Percentiles rank a stretch among this genome's conserved stretches.
These are phyloP conservation scores for Paraleonurus japonicus DNA, from an alignment of 257 asterid genomes.

Conservation along the genomic window DNA sequence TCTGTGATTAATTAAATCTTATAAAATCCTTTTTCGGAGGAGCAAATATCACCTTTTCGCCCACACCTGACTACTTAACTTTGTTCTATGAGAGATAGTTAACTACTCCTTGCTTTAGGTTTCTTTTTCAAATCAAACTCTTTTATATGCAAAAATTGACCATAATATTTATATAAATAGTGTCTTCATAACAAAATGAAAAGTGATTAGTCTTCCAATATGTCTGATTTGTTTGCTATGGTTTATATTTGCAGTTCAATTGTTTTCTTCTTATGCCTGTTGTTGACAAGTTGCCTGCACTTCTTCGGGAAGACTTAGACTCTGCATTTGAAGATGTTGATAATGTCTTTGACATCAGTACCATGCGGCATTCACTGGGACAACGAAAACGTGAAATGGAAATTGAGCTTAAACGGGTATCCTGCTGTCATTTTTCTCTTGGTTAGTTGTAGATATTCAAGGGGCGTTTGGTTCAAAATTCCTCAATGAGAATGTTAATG, in stretches of 20 bases:
- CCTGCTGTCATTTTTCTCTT: slow-evolving; percentile 8
- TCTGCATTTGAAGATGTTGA: slow-evolving; percentile 85
- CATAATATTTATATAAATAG: neutral
- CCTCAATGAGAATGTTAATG: no score
- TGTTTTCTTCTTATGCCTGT: slow-evolving; percentile 97
- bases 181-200: neutral
- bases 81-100: no score
- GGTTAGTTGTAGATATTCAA: neutral
- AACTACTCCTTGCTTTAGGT: no score
- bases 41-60: neutral
- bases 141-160: neutral
- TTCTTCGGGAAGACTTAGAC: slow-evolving; percentile 80
- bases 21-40: neutral
- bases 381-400: slow-evolving; percentile 76
- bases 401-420: slow-evolving; percentile 85
- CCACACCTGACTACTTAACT: neutral
- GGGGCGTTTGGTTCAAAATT: no score
- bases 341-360: slow-evolving; percentile 73
- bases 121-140: neutral
- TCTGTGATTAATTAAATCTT: neutral
- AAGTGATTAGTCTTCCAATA: slow-evolving; percentile 1
- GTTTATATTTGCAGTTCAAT: slow-evolving; percentile 71
- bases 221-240: slow-evolving; percentile 18
- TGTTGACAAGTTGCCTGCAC: slow-evolving; percentile 92
- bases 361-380: slow-evolving; percentile 66